Percentiles rank a stretch among this genome's conserved stretches.
These are phyloP conservation scores for Kluyveromyces marxianus DNA, from an alignment of 1,139 yeast species.

Conservation along the genomic window DNA sequence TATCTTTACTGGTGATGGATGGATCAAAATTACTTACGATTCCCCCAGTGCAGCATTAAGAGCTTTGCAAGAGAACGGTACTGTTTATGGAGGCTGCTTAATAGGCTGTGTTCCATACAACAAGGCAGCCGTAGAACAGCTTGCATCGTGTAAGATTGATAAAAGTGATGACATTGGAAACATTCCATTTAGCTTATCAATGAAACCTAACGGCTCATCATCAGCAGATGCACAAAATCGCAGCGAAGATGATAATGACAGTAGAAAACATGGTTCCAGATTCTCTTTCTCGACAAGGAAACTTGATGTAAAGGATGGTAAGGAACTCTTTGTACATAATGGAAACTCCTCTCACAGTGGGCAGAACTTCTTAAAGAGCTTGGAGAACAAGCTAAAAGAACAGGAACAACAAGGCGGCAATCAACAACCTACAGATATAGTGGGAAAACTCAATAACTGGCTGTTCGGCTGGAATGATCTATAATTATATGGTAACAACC, in stretches of 20 bases:
- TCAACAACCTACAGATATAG: slow-evolving; percentile 18
- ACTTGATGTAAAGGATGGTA: slow-evolving; percentile 26
- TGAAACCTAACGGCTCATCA: slow-evolving; percentile 6
- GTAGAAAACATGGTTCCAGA: slow-evolving; percentile 3
- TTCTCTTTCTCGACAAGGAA: slow-evolving; percentile 13
- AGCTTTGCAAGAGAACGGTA: slow-evolving; percentile 78
- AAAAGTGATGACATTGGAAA: slow-evolving; percentile 51
- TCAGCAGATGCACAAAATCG: slow-evolving; percentile 8
- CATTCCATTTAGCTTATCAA: slow-evolving; percentile 10
- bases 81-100: slow-evolving; percentile 58
- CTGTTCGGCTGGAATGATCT: slow-evolving; percentile 53
- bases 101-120: slow-evolving; percentile 73
- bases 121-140: slow-evolving; percentile 52
- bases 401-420: slow-evolving; percentile 20
- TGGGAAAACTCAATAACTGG: slow-evolving; percentile 33
- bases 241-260: slow-evolving; percentile 1
- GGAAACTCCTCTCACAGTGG: slow-evolving; percentile 23
- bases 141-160: slow-evolving; percentile 48
- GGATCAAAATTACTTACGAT: slow-evolving; percentile 83
- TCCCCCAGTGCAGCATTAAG: slow-evolving; percentile 69
- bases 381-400: slow-evolving; percentile 28
- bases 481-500: slow-evolving; percentile 15
- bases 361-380: slow-evolving; percentile 30
- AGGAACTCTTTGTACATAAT: slow-evolving; percentile 26
- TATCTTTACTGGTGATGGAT: slow-evolving; percentile 74